Evolutionary conservation across 768 basidiomycete species (phyloP), one percentile per base, ranked within the genome.

Genomic region (Strobilomyces echinocephalus): DNA sequence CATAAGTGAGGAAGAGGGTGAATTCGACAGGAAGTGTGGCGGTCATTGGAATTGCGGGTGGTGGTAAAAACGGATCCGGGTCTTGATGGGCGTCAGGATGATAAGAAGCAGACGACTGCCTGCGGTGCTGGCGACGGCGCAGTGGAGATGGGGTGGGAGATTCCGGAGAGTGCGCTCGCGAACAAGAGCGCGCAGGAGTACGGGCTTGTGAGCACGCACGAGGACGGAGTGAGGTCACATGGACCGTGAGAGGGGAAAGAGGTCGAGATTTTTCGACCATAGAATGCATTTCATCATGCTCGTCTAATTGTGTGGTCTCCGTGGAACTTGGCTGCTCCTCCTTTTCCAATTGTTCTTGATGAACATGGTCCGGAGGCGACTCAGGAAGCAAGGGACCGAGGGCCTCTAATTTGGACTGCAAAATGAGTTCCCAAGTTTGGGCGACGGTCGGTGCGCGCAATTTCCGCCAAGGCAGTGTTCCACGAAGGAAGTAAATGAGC

Each of bases 11-110:
- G 60, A 92, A 78, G 50, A 90, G 80, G 57, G 86, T 87, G 54
- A 92, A 90, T 70, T 93, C 90, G 45, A 83, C 77, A 14, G 88
- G 89, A 51, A 92, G 81, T 5, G 86, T 84, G 50, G 83, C 79
- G 9, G 88, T 89, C 49, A 92, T 78, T 4, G 83, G 72, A n/a
- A 79, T 68, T 59, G 62, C 50, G n/a, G 54, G 50, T 16, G 56
- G 60, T 9, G 55, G 36, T 18, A 51, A 14, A 38, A 31, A 59
- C 18, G 48, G 26, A 24, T 53, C 46, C 8, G 60, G 24, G 42
- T 61, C 54, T 42, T 54, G 52, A 28, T 36, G 38, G 2, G 47
- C 16, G 3, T 66, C 64, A 4, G 57, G 49, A 14, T 66, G 59
- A 43, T 46, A 59, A 20, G 64, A 57, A 34, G 59, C 41, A 3